Percentiles rank a stretch among this genome's conserved stretches.
Conservation (phyloP, 2,329 filamentous ascomycete species). For the Penicillium sp. region DNA sequence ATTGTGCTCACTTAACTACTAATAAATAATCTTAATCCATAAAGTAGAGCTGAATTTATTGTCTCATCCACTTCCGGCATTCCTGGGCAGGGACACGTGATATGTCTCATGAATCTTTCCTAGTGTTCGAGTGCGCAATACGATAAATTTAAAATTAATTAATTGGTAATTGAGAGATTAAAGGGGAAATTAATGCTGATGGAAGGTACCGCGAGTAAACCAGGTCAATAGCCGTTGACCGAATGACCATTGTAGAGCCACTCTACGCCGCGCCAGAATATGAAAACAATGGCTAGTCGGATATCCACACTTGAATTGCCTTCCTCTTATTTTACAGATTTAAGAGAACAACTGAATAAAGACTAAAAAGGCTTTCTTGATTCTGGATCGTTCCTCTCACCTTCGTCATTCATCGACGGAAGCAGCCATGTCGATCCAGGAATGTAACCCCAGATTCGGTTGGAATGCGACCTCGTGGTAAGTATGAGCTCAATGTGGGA, state of each 20-base stretch:
- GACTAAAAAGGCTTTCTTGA: background rate
- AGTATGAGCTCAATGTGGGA: background rate
- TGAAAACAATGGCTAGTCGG: no score
- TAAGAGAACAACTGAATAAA: background rate
- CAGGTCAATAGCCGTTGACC: background rate
- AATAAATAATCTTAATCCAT: no score
- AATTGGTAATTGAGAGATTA: no score
- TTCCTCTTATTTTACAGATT: background rate
- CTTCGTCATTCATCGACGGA: slow-evolving; percentile 5
- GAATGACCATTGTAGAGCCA: background rate
- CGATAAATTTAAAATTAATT: no score
- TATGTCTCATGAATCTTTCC: background rate
- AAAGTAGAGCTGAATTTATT: no score
- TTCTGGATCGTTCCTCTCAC: background rate
- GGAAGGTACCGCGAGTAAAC: background rate
- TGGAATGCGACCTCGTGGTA: slow-evolving; percentile 17
- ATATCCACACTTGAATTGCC: no score
- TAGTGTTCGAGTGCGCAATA: no score
- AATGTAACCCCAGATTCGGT: slow-evolving; percentile 19
- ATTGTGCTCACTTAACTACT: no score
- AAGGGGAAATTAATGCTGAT: no score
- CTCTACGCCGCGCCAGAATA: no score
- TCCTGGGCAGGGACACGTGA: background rate
- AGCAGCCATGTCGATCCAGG: slow-evolving; percentile 9
- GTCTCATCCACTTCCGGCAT: background rate